Base-by-base conservation (phyloP, 768 basidiomycete genomes). In the Glaciozyma martinii region DNA sequence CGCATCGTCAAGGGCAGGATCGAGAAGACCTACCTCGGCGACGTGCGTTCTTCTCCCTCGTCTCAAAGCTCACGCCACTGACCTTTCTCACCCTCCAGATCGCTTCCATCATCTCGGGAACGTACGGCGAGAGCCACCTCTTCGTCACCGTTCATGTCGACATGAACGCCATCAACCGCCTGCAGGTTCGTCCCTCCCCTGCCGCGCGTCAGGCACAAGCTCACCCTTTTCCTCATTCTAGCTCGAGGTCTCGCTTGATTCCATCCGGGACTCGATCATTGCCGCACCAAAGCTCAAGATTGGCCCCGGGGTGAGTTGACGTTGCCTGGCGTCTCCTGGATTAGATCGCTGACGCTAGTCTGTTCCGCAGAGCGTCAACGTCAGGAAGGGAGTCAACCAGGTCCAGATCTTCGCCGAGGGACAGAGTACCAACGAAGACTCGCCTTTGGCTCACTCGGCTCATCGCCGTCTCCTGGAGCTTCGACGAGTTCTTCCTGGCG, bases 1-100 rank as follows among this genome's bases (percentile, higher is more conserved):
- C 85, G 95, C 56, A 97, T 98, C 71, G 95, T 99, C 68, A 98
- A 99, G 77, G 95, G 87, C 18, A 83, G 95, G 54, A 77, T 99
- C 56, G 95, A 99, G 78, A 93, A 92, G 79, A 98, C 95, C 0
- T 81, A 89, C 63, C 79, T 99, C 27, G 89, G 92, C 66, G 95
- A 98, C 78, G 92, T 95, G 71, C 23, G 27, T 18, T 10, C 9
- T 27, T n/a, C 5, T 5, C n/a, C 15, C 9, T 56, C 55, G 7
- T 3, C 3, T 12, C 0, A 5, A 37, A 5, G 8, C 5, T 55
- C 27, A 2, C 55, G 46, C 43, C 30, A 32, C 19, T 59, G 59
- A n/a, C 30, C 21, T 49, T 44, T 53, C 30, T 27, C 13, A 37
- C 61, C 33, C 30, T 61, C 19, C 46, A 95, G 92, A 81, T 99